phyloP scores from a whole-genome alignment of 129 eudicot genomes.

The Dittrichia graveolens region DNA sequence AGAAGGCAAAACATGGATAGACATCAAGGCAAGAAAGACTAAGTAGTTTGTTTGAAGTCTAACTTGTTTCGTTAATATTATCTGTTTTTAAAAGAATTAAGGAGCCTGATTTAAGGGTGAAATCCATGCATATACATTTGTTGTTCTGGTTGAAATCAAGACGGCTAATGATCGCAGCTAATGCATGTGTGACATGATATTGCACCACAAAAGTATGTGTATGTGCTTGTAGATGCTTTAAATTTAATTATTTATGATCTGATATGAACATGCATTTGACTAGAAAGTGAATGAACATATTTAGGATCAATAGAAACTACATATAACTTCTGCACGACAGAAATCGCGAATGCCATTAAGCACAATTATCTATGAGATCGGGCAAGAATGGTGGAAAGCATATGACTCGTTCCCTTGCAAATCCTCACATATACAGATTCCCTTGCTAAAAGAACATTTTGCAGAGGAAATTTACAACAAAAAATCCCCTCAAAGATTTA shows the following conservation, averaged over 20 bases:
- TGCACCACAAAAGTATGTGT: slow-evolving; percentile 11
- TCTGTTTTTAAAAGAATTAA: slow-evolving; percentile 19
- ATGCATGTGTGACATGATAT: slow-evolving; percentile 18
- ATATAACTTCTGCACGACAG: too few species aligned
- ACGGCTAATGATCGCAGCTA: background rate
- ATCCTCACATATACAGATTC: background rate
- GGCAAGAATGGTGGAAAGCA: too few species aligned
- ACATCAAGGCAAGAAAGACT: slow-evolving; percentile 43
- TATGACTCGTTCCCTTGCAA: background rate
- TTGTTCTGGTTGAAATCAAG: slow-evolving; percentile 23
- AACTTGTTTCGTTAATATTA: slow-evolving; percentile 7
- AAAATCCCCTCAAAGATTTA: slow-evolving; percentile 9
- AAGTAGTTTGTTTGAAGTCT: slow-evolving; percentile 15
- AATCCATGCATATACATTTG: slow-evolving; percentile 27
- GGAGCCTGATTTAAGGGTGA: slow-evolving; percentile 20
- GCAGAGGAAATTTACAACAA: slow-evolving; percentile 20
- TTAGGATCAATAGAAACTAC: background rate
- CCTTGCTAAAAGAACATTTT: slow-evolving; percentile 2
- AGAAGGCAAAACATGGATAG: slow-evolving; percentile 28
- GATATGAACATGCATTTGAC: slow-evolving; percentile 22
- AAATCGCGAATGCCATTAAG: too few species aligned
- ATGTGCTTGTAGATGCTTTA: slow-evolving; percentile 8
- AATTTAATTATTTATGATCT: slow-evolving; percentile 4
- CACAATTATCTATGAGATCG: too few species aligned
- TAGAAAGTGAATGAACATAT: slow-evolving; percentile 21